A percentile compares a stretch with the other conserved stretches of the same genome.
These are phyloP conservation scores for Candida gorgasii DNA, from an alignment of 805 yeast genomes.

Conservation along the genomic window DNA sequence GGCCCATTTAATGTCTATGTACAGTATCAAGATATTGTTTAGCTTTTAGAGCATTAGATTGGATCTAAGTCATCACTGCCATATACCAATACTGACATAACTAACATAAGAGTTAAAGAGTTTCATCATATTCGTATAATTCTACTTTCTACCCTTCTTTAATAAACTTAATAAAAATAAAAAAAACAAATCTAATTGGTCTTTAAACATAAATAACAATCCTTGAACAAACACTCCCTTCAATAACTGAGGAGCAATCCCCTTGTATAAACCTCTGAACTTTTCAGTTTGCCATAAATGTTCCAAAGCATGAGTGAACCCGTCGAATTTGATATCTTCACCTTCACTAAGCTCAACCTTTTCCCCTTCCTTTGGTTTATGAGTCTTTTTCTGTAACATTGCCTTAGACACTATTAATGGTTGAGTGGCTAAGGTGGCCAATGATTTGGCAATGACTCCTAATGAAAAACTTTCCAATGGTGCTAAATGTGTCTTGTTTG, in stretches of 20 bases:
- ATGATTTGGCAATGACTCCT: conserved; percentile 78
- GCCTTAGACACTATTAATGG: conserved; percentile 85
- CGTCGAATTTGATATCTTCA: conserved; percentile 46
- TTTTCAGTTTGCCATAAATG: conserved; percentile 68
- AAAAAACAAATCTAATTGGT: conserved; percentile 52
- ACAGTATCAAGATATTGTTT: no score
- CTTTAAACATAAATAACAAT: conserved; percentile 76
- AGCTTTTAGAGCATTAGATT: no score
- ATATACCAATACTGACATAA: no score
- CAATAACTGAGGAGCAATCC: conserved; percentile 73
- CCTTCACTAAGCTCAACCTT: conserved; percentile 21
- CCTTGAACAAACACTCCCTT: conserved; percentile 89
- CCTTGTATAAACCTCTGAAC: conserved; percentile 68
- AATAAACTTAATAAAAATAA: conserved; percentile 30
- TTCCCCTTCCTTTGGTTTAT: conserved; percentile 17
- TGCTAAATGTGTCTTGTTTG: conserved; percentile 43
- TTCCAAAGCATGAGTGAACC: conserved; percentile 62
- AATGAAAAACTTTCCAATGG: conserved; percentile 67
- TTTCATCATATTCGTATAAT: no score
- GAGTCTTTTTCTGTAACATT: conserved; percentile 60
- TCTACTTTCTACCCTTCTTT: conserved; percentile 11
- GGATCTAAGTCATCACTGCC: no score
- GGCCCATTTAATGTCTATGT: no score
- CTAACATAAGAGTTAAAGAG: no score
- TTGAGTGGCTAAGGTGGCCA: conserved; percentile 80